Percentiles rank a stretch among this genome's conserved stretches.
These are phyloP conservation scores for Rhynchospora breviuscula DNA, from an alignment of 176 grass and related monocot genomes.

Conservation along the genomic window DNA sequence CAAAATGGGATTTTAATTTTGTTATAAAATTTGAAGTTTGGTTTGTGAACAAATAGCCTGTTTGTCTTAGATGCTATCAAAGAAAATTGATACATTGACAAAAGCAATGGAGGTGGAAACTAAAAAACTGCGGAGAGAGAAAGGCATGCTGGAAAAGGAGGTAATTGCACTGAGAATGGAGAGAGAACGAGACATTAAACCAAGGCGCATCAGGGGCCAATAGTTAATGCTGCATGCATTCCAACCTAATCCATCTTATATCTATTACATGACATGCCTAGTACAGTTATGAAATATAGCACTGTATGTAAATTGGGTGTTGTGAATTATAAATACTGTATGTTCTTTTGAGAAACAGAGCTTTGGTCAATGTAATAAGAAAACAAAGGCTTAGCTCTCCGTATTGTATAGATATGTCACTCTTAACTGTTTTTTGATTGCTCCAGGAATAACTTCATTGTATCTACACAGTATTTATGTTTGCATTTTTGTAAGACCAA, in stretches of 20 bases:
- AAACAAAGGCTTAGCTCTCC: background rate
- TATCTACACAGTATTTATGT: background rate
- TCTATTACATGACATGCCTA: background rate
- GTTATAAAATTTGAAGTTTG: background rate
- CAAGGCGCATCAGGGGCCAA: slow-evolving; percentile 36
- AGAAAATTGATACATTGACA: slow-evolving; percentile 80
- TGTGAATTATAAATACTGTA: slow-evolving; percentile 16
- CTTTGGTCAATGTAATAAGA: slow-evolving; percentile 8
- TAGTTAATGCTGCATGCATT: background rate
- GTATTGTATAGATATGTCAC: slow-evolving; percentile 4
- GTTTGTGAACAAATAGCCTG: background rate
- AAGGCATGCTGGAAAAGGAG: slow-evolving; percentile 78
- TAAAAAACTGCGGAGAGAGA: slow-evolving; percentile 84
- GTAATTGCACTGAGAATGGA: slow-evolving; percentile 58
- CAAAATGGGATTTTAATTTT: background rate
- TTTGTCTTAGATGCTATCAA: slow-evolving; percentile 70
- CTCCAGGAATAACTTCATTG: background rate
- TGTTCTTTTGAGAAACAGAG: slow-evolving; percentile 6
- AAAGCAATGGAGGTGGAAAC: slow-evolving; percentile 97
- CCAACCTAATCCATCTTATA: background rate
- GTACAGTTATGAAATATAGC: slow-evolving; percentile 15
- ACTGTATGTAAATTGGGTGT: background rate
- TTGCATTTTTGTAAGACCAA: background rate
- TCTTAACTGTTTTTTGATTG: background rate
- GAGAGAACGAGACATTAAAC: slow-evolving; percentile 69